These are phyloP conservation scores for Zopfia rhizophila DNA, from an alignment of 2,329 filamentous ascomycete species.

Conservation along the genomic window DNA sequence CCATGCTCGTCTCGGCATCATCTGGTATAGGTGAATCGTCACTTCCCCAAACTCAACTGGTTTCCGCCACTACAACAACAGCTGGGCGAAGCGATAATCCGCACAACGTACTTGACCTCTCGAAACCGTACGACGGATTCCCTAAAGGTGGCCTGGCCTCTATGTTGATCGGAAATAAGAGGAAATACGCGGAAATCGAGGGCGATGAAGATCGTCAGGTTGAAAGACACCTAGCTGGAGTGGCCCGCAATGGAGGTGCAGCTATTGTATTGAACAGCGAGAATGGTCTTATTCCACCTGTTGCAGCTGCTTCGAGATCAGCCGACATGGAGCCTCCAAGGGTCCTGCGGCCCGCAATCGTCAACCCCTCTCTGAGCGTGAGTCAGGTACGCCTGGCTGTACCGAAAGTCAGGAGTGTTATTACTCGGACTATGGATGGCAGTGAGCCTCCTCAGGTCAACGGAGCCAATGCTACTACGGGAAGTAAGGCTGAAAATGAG, in stretches of 20 bases:
- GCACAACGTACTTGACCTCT: slow-evolving; percentile 86
- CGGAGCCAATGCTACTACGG: slow-evolving; percentile 56
- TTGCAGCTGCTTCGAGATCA: slow-evolving; percentile 58
- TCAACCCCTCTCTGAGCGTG: slow-evolving; percentile 82
- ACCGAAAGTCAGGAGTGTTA: slow-evolving; percentile 84
- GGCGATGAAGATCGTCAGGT: slow-evolving; percentile 75
- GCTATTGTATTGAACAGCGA: slow-evolving; percentile 79
- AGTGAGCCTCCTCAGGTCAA: slow-evolving; percentile 59
- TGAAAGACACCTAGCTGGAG: slow-evolving; percentile 68
- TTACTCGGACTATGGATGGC: slow-evolving; percentile 81
- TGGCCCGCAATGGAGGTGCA: slow-evolving; percentile 73
- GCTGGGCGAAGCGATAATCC: slow-evolving; percentile 75
- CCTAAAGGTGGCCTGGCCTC: slow-evolving; percentile 88
- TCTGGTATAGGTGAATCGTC: slow-evolving; percentile 89
- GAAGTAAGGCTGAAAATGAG: slow-evolving; percentile 62
- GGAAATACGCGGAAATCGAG: slow-evolving; percentile 79
- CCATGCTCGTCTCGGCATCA: slow-evolving; percentile 84
- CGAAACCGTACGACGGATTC: slow-evolving; percentile 91
- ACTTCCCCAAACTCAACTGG: slow-evolving; percentile 85
- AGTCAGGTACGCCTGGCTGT: slow-evolving; percentile 89
- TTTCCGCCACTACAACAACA: slow-evolving; percentile 75
- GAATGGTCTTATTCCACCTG: slow-evolving; percentile 81
- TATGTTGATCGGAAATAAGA: slow-evolving; percentile 91
- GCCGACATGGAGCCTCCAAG: slow-evolving; percentile 72
- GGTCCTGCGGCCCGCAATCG: slow-evolving; percentile 85